phyloP scores from a whole-genome alignment of 352 stramenopile species.

The Thraustochytrium sp. region DNA sequence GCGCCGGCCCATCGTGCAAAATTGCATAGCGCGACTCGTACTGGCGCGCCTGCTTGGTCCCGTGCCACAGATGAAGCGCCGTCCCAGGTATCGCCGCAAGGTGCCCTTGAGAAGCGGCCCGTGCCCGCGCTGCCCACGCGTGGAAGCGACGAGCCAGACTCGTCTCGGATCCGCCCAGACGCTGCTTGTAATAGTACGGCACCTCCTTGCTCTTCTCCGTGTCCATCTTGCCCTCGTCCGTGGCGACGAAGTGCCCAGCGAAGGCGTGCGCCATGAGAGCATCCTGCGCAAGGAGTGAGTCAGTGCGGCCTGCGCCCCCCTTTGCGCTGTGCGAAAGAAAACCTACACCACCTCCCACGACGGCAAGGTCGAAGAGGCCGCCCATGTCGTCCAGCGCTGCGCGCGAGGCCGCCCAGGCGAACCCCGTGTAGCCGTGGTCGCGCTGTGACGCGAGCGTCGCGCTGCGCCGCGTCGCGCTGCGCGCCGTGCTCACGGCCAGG shows the following conservation, averaged over 20 bases:
- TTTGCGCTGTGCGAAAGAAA: not conserved
- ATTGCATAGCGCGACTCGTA: constrained; percentile 10
- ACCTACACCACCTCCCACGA: constrained; percentile 13
- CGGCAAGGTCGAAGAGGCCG: constrained; percentile 15
- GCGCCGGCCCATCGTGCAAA: not conserved
- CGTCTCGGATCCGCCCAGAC: not conserved
- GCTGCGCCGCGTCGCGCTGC: not conserved
- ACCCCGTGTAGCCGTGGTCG: constrained; percentile 26
- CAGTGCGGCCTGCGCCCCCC: not conserved
- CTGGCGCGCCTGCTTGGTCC: not conserved
- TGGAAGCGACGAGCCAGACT: not conserved
- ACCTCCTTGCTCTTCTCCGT: not conserved
- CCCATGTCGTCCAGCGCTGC: constrained; percentile 2
- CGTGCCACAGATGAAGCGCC: constrained; percentile 22
- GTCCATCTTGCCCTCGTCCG: not conserved
- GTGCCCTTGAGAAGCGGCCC: not conserved
- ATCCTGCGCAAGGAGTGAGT: not conserved
- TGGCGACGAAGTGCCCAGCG: not conserved
- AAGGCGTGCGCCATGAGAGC: constrained; percentile 40
- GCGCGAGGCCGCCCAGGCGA: constrained; percentile 14
- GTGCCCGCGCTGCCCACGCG: not conserved
- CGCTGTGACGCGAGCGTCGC: not conserved
- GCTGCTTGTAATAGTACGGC: constrained; percentile 14
- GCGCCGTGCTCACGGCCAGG: not conserved
- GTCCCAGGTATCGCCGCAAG: not conserved